These are phyloP conservation scores for Mariannaea elegans DNA, from an alignment of 2,329 filamentous ascomycete genomes.

Conservation along the genomic window DNA sequence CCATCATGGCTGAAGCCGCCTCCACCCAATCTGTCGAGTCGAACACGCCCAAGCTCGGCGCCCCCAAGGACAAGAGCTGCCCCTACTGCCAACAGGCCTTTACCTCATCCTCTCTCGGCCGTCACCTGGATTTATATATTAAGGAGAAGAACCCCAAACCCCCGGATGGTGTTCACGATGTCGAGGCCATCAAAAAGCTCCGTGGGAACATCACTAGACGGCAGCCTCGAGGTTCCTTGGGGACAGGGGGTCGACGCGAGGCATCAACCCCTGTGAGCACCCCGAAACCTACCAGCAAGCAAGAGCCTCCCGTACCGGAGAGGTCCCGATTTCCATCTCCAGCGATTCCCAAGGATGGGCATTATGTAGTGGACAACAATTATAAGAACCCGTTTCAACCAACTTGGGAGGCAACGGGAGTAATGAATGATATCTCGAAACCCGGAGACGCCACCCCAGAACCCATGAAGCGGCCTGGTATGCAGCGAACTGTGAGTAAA, in stretches of 20 bases:
- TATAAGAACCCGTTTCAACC: constrained; percentile 62
- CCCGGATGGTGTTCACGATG: constrained; percentile 86
- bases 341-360: constrained; percentile 52
- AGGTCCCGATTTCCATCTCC: constrained; percentile 49
- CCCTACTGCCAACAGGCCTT: constrained; percentile 90
- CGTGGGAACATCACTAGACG: constrained; percentile 87
- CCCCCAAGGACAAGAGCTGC: constrained; percentile 86
- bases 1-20: constrained; percentile 46
- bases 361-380: constrained; percentile 55
- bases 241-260: constrained; percentile 59
- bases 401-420: constrained; percentile 80
- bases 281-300: constrained; percentile 53
- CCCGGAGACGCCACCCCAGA: constrained; percentile 48
- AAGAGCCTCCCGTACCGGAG: constrained; percentile 52
- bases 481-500: constrained; percentile 57
- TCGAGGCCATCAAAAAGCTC: constrained; percentile 86
- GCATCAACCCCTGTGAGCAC: constrained; percentile 67
- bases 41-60: constrained; percentile 49
- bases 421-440: constrained; percentile 76
- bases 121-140: constrained; percentile 94
- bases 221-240: constrained; percentile 74
- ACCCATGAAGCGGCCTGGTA: constrained; percentile 45
- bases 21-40: constrained; percentile 46
- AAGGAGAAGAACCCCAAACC: constrained; percentile 92
- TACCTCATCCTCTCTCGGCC: constrained; percentile 91